Evolutionary conservation across 2,329 filamentous ascomycete species (phyloP), one percentile per base, ranked within the genome.

Genomic region (Colletotrichum somersetense): DNA sequence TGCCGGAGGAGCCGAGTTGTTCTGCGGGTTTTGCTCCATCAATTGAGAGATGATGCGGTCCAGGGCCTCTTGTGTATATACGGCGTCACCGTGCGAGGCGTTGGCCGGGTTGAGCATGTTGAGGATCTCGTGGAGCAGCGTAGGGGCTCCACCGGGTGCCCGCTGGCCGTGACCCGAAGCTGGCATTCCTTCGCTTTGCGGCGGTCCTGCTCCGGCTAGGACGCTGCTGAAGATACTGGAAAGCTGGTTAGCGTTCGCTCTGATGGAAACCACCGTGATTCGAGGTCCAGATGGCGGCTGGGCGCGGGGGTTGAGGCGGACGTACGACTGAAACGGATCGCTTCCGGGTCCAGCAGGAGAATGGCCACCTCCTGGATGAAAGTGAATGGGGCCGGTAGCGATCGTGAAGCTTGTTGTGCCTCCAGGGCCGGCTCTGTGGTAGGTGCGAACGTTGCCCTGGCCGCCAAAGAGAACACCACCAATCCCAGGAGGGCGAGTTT

Each of bases 1-100:
- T 11, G 96, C 96, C 3, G 96, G 95, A 0, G 93, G 93, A 0
- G 95, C 92, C 0, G 93, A 96, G 75, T 92, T 94, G 1, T 91
- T 92, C 64, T 88, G 88, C 2, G 91, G 88, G 69, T 95, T 92
- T 72, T 93, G 90, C 76, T 98, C 96, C 91, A 98, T 96, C 55
- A 98, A 86, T 76, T 93, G 89, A 0, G 93, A 92, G 67, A 99
- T 92, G 75, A 98, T 93, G 44, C 92, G 90, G 79, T 99, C 96
- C 42, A 98, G 85, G 3, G 93, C 95, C 82, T 97, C 95, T 81
- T 98, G 94, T 0, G 93, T 92, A 80, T 96, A 97, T 1, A 97
- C 96, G 10, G 91, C 93, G 80, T 98, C 96, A 26, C 95, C 93
- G 71, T 89, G 86, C 20, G 84, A 81, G 10, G 83, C 86, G 69